These are phyloP conservation scores for Coniochaeta ligniaria DNA, from an alignment of 2,329 filamentous ascomycete genomes.

Conservation along the genomic window DNA sequence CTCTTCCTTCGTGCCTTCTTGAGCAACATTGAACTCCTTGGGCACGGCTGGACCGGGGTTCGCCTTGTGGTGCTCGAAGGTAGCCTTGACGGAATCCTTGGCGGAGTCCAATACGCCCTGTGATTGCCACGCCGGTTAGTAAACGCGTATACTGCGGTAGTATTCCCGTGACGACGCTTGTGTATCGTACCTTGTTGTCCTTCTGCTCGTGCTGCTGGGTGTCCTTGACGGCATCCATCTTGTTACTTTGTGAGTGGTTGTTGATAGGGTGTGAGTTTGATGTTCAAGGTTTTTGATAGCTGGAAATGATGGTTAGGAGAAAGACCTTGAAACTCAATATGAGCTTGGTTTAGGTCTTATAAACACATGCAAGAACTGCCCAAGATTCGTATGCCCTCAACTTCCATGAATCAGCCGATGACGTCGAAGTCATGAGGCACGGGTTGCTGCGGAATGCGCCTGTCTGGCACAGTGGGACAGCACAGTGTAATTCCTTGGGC, in stretches of 20 bases:
- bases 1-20: slow-evolving; percentile 63
- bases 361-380: not conserved
- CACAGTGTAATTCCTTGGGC: not conserved
- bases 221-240: slow-evolving; percentile 20
- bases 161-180: too few relatives aligned
- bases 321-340: not conserved
- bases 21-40: slow-evolving; percentile 41
- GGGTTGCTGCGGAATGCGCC: not conserved
- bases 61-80: slow-evolving; percentile 45
- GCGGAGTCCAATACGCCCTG: not conserved
- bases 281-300: not conserved
- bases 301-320: not conserved
- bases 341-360: not conserved
- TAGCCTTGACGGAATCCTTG: slow-evolving; percentile 28
- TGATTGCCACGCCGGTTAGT: not conserved
- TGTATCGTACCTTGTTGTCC: slow-evolving; percentile 3
- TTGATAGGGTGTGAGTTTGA: not conserved
- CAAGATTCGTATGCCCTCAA: not conserved
- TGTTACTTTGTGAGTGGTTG: not conserved
- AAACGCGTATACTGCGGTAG: too few relatives aligned
- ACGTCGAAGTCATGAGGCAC: not conserved
- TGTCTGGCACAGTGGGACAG: not conserved
- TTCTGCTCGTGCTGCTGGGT: slow-evolving; percentile 18
- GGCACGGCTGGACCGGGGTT: slow-evolving; percentile 51
- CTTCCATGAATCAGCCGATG: not conserved